Conservation (phyloP, 163 green algal species). For the Picocystis sp. region DNA sequence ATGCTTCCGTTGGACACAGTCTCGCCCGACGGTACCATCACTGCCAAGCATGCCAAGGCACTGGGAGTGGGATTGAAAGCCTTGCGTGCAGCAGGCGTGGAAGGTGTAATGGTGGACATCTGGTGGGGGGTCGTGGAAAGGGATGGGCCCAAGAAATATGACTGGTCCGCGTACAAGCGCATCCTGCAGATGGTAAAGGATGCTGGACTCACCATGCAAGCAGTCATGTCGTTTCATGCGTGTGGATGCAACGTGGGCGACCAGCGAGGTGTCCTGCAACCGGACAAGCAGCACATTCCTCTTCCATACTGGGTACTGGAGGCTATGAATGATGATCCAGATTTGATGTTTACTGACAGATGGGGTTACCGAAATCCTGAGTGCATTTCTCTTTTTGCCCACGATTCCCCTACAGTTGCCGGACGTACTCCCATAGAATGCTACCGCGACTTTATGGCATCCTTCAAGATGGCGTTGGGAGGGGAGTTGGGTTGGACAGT, state of each 20-base stretch:
- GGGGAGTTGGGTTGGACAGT: conserved; percentile 29
- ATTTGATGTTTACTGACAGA: conserved; percentile 30
- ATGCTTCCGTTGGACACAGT: conserved; percentile 59
- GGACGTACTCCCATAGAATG: conserved; percentile 52
- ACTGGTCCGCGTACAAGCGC: conserved; percentile 62
- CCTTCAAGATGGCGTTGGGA: conserved; percentile 16
- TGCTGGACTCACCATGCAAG: conserved; percentile 46
- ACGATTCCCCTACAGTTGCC: conserved; percentile 24
- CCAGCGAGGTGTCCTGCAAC: conserved; percentile 33
- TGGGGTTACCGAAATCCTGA: conserved; percentile 23
- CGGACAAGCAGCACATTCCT: conserved; percentile 2
- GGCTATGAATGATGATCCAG: conserved; percentile 19
- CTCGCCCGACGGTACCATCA: conserved; percentile 11
- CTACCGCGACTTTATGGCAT: conserved; percentile 79
- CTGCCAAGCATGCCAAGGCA: conserved; percentile 12
- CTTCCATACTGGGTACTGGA: conserved; percentile 37
- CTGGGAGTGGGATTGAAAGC: conserved; percentile 14
- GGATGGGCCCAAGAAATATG: conserved; percentile 46
- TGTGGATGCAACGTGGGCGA: conserved; percentile 67
- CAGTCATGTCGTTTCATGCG: conserved; percentile 61
- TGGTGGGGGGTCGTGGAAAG: conserved; percentile 65
- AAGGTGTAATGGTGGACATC: conserved; percentile 86
- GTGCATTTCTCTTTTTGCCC: conserved; percentile 24
- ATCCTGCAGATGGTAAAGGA: conserved; percentile 45
- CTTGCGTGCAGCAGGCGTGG: conserved; percentile 32